Evolutionary conservation across 148 eudicot species (phyloP).

Genomic region (Mesembryanthemum crystallinum): DNA sequence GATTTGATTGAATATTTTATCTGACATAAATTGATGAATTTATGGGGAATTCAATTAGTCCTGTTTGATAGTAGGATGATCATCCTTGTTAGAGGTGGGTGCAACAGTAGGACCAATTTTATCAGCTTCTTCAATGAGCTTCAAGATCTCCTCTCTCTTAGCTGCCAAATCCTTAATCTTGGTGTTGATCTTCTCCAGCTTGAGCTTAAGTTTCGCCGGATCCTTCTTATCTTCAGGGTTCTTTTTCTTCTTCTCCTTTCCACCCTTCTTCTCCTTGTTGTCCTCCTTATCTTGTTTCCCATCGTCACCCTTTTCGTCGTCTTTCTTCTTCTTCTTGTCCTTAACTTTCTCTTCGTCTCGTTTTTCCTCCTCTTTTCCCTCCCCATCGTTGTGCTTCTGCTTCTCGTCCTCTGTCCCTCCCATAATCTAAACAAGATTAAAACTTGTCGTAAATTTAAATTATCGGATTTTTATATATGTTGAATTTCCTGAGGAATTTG

Average conservation of each 20-base stretch:
- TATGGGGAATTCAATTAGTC: conserved; percentile 9
- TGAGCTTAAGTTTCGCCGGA: conserved; percentile 48
- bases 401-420: conserved; percentile 39
- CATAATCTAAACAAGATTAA: conserved; percentile 18
- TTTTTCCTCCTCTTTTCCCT: conserved; percentile 22
- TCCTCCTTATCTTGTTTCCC: conserved; percentile 21
- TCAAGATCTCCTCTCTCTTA: conserved; percentile 59
- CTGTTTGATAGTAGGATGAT: conserved; percentile 20
- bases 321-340: conserved; percentile 39
- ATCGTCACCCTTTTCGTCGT: conserved; percentile 32
- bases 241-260: conserved; percentile 49
- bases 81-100: conserved; percentile 13
- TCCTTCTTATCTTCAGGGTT: conserved; percentile 63
- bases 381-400: conserved; percentile 41
- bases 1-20: background rate
- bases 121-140: conserved; percentile 44
- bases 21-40: background rate
- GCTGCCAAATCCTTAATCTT: conserved; percentile 46
- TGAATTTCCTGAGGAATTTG: background rate
- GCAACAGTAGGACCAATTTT: conserved; percentile 22
- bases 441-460: background rate
- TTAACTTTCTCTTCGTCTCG: conserved; percentile 27
- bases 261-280: conserved; percentile 33
- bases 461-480: background rate
- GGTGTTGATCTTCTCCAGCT: conserved; percentile 52